Evolutionary conservation across 805 yeast genomes (phyloP), one percentile per base, ranked within the genome.

Genomic region (Ogataea wickerhamii): DNA sequence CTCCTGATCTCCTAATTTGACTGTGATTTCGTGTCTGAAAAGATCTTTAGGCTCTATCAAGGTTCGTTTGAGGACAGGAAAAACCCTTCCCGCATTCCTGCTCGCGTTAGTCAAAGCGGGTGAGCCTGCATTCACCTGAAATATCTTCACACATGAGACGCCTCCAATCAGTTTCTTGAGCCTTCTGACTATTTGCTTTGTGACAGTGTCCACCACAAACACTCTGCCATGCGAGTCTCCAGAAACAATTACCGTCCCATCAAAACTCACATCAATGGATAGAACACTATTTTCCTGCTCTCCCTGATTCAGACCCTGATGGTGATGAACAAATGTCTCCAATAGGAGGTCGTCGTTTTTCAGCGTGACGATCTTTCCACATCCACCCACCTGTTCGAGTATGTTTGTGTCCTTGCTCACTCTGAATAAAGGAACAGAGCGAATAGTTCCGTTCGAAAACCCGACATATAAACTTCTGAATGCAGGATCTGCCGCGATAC

Each of bases 161-260:
- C 51, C 43, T 12, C 59, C 62, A 19, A 53, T 49, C 35, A 58
- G 32, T 26, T 53, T 60, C 40, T 67, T 73, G 45, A 80, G 64
- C n/a, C 75, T 71, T 53, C 76, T 79, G 19, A 76, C 65, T 13
- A 79, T 76, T 59, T 84, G 93, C 52, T 75, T 80, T 1, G 91
- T 78, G 12, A 70, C 73, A 5, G 80, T 67, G 58, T 91, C 97
- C 49, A 81, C 73, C 1, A 80, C 69, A 28, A 74, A 73, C 2
- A 86, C 76, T 20, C 74, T 68, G 1, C 97, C 97, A n/a, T 49
- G 53, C 0, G 71, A 58, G 55, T 86, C 94, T 24, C 96, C 97
- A 5, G 87, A 75, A 3, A 83, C 64, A 5, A 89, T 52, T 25
- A 66, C 58, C 13, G 89, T 76, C 4, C 91, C 95, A 55, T 89